Evolutionary conservation across 2,329 filamentous ascomycete genomes (phyloP), one percentile per base, ranked within the genome.

Genomic region (Verticillium klebahnii): DNA sequence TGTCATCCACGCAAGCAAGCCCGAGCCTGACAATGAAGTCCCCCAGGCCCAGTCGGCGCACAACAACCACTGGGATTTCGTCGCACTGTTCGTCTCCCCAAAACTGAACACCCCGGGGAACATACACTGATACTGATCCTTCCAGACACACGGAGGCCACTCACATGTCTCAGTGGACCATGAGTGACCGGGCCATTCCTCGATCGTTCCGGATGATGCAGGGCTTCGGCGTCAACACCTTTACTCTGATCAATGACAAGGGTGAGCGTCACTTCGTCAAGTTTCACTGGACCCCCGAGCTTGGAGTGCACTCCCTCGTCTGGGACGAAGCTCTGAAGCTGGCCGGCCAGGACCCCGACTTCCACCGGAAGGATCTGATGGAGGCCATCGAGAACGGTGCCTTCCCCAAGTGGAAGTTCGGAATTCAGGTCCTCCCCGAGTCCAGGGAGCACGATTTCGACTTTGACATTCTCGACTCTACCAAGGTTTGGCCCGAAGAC

Each of bases 401-500:
- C 0, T 93, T 82, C 68, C 90, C 91, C 9, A 89, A 87, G 69
- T 95, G 90, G 90, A 89, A 89, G 69, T 91, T 95, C 63, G 90
- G 89, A 54, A 87, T 96, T n/a, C 92, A 96, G 70, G 81, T 88
- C 3, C 84, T 95, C 25, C 84, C 89, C 0, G 91, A 94, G 66
- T 82, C 81, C 9, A 82, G 87, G 57, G 85, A 91, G 71, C 81
- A 94, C 64, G 85, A 91, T 17, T 96, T 94, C 64, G 91, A 94
- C 7, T 94, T 95, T 64, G 92, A 95, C 69, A 89, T 94, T 34
- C 83, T 96, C 1, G 92, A 96, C 67, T 88, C 91, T 1, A 96
- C 92, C 40, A 95, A 96, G 77, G 75, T 94, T 31, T 95, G 91
- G 91, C 92, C 91, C 0, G 90, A 95, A 70, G 89, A 94, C 14